Evolutionary conservation across 176 grass and related monocot species (phyloP).

Genomic region (Triticum dicoccoides): DNA sequence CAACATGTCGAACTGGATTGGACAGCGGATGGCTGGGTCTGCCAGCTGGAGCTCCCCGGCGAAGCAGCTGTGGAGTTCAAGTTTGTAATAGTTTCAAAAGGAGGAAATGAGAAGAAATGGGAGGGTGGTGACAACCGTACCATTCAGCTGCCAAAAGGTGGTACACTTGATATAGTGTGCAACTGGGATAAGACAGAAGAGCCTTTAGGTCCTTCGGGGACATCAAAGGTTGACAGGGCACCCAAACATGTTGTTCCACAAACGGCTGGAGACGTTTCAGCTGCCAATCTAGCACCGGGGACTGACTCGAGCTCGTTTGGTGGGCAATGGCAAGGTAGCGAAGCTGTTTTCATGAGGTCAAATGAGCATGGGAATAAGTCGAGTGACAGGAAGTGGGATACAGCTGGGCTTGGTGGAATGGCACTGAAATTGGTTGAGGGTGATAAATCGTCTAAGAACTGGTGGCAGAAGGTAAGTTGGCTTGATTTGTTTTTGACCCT

Average conservation of each 20-base stretch:
- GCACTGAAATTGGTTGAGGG: slow-evolving; percentile 71
- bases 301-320: slow-evolving; percentile 44
- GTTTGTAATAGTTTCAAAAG: slow-evolving; percentile 66
- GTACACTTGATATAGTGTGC: slow-evolving; percentile 58
- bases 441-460: slow-evolving; percentile 77
- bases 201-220: slow-evolving; percentile 37
- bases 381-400: slow-evolving; percentile 54
- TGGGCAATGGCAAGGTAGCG: slow-evolving; percentile 77
- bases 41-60: slow-evolving; percentile 54
- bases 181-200: slow-evolving; percentile 83
- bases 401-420: slow-evolving; percentile 60
- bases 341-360: slow-evolving; percentile 69
- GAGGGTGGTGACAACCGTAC: slow-evolving; percentile 67
- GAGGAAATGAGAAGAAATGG: slow-evolving; percentile 61
- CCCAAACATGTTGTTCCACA: not conserved
- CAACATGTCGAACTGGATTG: slow-evolving; percentile 62
- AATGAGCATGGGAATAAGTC: slow-evolving; percentile 70
- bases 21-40: slow-evolving; percentile 74
- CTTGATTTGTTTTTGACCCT: slow-evolving; percentile 8
- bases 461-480: slow-evolving; percentile 81
- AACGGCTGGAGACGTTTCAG: slow-evolving; percentile 3
- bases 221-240: not conserved
- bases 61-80: slow-evolving; percentile 64
- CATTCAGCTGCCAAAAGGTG: slow-evolving; percentile 56
- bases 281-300: not conserved